phyloP scores from a whole-genome alignment of 108 stramenopile species.

The Schizochytrium sp. region DNA sequence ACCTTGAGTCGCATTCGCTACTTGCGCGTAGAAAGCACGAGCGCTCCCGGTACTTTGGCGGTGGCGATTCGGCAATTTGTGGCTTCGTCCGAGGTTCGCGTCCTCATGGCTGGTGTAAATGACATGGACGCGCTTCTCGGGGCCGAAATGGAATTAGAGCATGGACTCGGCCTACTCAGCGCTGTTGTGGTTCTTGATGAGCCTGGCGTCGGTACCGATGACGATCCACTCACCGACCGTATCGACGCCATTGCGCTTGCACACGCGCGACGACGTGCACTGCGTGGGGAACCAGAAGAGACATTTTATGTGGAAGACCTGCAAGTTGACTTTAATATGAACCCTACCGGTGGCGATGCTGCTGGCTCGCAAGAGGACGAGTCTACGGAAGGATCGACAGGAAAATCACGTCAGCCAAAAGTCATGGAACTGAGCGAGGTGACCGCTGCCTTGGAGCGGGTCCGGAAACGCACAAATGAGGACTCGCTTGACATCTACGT shows the following conservation, averaged over 20 bases:
- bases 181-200: neutral
- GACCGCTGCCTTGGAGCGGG: neutral
- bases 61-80: neutral
- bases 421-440: neutral
- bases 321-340: neutral
- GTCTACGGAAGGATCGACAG: neutral
- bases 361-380: neutral
- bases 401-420: neutral
- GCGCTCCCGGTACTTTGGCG: neutral
- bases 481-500: neutral
- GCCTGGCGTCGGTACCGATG: neutral
- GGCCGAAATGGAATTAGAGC: neutral
- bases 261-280: neutral
- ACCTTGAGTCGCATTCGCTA: neutral
- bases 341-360: neutral
- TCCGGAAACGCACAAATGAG: neutral
- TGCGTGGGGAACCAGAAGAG: neutral
- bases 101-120: neutral
- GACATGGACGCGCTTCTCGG: neutral
- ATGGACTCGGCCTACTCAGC: neutral
- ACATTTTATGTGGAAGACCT: neutral
- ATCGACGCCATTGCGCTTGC: conserved; percentile 10
- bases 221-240: neutral
- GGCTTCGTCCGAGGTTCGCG: neutral
- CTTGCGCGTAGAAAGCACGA: neutral